phyloP scores from a whole-genome alignment of 2,329 filamentous ascomycete genomes.

The Cladosporium velox region DNA sequence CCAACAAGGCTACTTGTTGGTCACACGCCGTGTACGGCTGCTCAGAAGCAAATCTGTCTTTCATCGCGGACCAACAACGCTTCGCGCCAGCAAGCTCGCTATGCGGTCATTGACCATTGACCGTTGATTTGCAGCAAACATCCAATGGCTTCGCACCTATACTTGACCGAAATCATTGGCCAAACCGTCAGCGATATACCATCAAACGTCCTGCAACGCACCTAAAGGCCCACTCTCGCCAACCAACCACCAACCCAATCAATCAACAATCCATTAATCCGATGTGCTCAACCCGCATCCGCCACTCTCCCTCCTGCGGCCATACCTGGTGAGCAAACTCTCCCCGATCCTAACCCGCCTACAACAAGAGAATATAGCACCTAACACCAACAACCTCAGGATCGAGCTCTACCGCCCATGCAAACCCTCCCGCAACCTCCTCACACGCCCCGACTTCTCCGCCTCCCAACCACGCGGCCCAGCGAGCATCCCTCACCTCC shows the following conservation, averaged over 20 bases:
- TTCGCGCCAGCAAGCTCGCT: neutral
- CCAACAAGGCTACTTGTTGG: neutral
- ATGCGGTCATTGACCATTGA: neutral
- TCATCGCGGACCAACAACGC: neutral
- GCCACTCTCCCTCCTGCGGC: constrained; percentile 48
- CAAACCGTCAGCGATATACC: neutral
- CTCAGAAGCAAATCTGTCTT: neutral
- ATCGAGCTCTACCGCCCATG: constrained; percentile 50
- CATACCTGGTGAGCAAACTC: constrained; percentile 46
- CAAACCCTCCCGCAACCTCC: constrained; percentile 41
- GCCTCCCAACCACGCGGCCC: constrained; percentile 29
- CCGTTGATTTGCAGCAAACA: neutral
- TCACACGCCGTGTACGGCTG: neutral
- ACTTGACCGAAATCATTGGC: neutral
- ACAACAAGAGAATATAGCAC: neutral
- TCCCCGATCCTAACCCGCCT: neutral
- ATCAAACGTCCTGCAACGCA: neutral
- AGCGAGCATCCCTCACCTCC: constrained; percentile 28
- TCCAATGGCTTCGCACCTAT: neutral
- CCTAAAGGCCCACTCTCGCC: neutral
- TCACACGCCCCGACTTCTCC: constrained; percentile 44
- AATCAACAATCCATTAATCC: neutral
- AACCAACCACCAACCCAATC: neutral
- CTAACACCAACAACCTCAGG: constrained; percentile 24
- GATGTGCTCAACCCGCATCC: constrained; percentile 53